These are phyloP conservation scores for Tylopilus cervinicoccineus DNA, from an alignment of 768 basidiomycete genomes.

Conservation along the genomic window DNA sequence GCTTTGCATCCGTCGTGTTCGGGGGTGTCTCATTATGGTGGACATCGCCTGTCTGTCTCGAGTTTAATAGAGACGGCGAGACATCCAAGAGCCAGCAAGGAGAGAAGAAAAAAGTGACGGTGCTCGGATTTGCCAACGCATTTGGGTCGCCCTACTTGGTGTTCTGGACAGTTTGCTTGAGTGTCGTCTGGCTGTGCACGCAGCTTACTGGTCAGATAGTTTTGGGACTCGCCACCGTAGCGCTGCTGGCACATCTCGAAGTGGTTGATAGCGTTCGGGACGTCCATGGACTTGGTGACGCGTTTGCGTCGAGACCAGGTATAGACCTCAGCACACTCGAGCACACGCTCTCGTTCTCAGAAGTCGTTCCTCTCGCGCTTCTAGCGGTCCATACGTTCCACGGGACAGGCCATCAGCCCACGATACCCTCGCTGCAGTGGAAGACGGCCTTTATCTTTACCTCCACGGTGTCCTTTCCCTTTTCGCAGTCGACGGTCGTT, in stretches of 20 bases:
- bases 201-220: slow-evolving; percentile 84
- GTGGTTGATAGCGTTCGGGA: slow-evolving; percentile 80
- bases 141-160: slow-evolving; percentile 86
- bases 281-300: slow-evolving; percentile 47
- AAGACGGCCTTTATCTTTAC: slow-evolving; percentile 87
- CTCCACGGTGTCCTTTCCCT: slow-evolving; percentile 62
- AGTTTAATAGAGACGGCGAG: slow-evolving; percentile 40
- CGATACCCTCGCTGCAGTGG: slow-evolving; percentile 91
- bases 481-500: slow-evolving; percentile 68
- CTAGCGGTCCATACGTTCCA: slow-evolving; percentile 78
- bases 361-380: slow-evolving; percentile 70
- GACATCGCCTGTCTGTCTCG: slow-evolving; percentile 68
- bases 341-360: slow-evolving; percentile 52
- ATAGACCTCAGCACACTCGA: slow-evolving; percentile 29
- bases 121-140: slow-evolving; percentile 86
- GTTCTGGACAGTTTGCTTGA: slow-evolving; percentile 69
- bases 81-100: slow-evolving; percentile 19
- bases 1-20: slow-evolving; percentile 47
- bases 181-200: slow-evolving; percentile 48
- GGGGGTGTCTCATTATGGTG: slow-evolving; percentile 68
- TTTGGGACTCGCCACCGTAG: slow-evolving; percentile 58
- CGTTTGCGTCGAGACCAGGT: slow-evolving; percentile 48
- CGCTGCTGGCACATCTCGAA: slow-evolving; percentile 75
- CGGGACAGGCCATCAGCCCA: slow-evolving; percentile 89
- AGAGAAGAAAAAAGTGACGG: slow-evolving; percentile 43